These are phyloP conservation scores for Castanea crenata DNA, from an alignment of 306 rosid genomes.

Conservation along the genomic window DNA sequence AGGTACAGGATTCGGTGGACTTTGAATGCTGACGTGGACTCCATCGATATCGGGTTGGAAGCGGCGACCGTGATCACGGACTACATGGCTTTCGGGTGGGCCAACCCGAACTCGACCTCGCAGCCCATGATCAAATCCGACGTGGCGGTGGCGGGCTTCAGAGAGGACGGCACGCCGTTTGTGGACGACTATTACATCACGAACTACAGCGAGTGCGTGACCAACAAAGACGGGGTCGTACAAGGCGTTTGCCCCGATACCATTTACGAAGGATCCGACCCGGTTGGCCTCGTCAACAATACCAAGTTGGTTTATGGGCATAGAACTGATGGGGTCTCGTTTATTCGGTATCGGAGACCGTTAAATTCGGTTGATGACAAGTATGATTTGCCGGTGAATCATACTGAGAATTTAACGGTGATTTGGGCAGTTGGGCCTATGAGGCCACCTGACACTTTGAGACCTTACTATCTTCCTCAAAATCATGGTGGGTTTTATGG, in stretches of 20 bases:
- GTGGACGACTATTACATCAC: constrained; percentile 78
- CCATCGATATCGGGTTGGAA: constrained; percentile 72
- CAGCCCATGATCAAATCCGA: constrained; percentile 76
- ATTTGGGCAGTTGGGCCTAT: constrained; percentile 84
- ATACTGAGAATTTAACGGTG: constrained; percentile 51
- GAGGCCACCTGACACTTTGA: constrained; percentile 68
- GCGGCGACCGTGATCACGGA: constrained; percentile 61
- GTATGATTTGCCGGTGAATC: constrained; percentile 66
- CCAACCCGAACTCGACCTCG: constrained; percentile 45
- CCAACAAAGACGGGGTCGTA: constrained; percentile 39
- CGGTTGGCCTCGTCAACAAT: constrained; percentile 46
- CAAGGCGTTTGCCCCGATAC: constrained; percentile 91
- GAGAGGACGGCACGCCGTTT: constrained; percentile 68
- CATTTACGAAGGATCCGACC: constrained; percentile 40
- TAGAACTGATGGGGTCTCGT: constrained; percentile 70
- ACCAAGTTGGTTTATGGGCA: constrained; percentile 68
- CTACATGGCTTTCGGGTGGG: constrained; percentile 96
- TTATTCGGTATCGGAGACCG: constrained; percentile 65
- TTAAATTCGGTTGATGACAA: constrained; percentile 48
- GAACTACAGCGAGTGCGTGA: constrained; percentile 58
- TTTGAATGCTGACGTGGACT: constrained; percentile 44
- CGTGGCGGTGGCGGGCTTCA: constrained; percentile 71
- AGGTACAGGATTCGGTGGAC: constrained; percentile 75
- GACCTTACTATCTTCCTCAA: constrained; percentile 82
- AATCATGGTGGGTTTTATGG: constrained; percentile 72